Evolutionary conservation across 1,139 yeast genomes (phyloP), one percentile per base, ranked within the genome.

Genomic region (Saccharomycopsis hybrid): DNA sequence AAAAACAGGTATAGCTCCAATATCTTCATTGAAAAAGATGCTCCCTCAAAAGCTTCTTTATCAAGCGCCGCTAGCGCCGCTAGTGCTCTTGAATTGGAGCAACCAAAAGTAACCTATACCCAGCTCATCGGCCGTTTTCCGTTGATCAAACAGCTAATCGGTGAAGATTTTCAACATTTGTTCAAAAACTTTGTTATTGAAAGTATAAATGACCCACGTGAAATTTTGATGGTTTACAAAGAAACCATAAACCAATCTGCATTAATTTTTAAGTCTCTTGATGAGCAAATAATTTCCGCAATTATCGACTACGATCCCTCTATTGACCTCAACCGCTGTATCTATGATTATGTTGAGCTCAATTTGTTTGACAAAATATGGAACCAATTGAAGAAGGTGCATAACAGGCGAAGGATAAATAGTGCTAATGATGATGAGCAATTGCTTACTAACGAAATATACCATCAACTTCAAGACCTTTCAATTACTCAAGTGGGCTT

Each of bases 401-500:
- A 63, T 42, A 54, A 56, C 2, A 27, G 11, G 11, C 7, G 18
- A 18, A 13, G 31, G n/a, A n/a, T n/a, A n/a, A n/a, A n/a, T n/a
- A n/a, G n/a, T n/a, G n/a, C n/a, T n/a, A n/a, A n/a, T n/a, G 31
- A 31, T 31, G 28, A 33, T 59, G 7, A 54, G 56, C 64, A 70
- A 48, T 18, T 18, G 8, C 18, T 37, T 8, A 57, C 8, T 31
- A 5, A 31, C 8, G 33, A 32, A 62, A 63, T 40, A 64, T 77
- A 78, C 64, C 61, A 69, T 2, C 57, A 63, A 5, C 58, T 88
- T 24, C 69, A 74, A 24, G 62, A 77, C 58, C 61, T 89, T 4
- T 83, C 94, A 35, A 64, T 89, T 9, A 80, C 82, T 48, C 96
- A 89, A 60, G 72, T 88, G 4, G 90, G 83, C 9, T 65, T 80